A percentile compares a stretch with the other conserved stretches of the same genome.
Conservation (phyloP, 768 basidiomycete genomes). For the Lanmaoa rubissima region DNA sequence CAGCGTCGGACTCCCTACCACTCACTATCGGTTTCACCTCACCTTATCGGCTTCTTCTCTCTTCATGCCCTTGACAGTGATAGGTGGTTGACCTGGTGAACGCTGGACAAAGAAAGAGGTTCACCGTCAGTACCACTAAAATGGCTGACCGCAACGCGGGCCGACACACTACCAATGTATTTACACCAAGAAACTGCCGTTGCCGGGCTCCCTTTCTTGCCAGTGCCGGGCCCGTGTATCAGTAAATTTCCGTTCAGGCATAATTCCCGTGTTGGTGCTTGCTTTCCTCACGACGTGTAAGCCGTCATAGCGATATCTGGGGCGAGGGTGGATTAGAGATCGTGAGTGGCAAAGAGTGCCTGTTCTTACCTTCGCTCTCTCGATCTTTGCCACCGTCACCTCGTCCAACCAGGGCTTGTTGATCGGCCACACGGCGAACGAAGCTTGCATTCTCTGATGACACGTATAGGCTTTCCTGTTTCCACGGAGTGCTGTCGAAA, state of each 20-base stretch:
- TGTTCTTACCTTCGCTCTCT: conserved; percentile 51
- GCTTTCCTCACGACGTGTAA: conserved; percentile 79
- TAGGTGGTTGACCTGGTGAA: conserved; percentile 23
- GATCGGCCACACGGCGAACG: conserved; percentile 46
- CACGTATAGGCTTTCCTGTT: conserved; percentile 78
- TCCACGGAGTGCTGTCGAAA: conserved; percentile 63
- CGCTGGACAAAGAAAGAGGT: conserved; percentile 13
- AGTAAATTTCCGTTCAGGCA: background rate
- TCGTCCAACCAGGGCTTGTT: no score
- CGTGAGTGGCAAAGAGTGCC: background rate
- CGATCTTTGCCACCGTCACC: no score
- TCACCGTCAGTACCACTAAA: background rate
- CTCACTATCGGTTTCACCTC: background rate
- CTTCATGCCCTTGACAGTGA: conserved; percentile 20
- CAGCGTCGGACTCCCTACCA: background rate
- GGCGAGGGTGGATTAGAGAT: background rate
- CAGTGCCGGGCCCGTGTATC: conserved; percentile 49
- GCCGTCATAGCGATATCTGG: conserved; percentile 87
- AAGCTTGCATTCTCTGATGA: conserved; percentile 74
- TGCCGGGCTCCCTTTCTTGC: conserved; percentile 68
- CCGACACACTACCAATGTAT: no score
- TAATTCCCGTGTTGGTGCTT: background rate
- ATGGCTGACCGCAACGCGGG: no score
- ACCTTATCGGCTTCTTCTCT: background rate
- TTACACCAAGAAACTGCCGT: no score